A percentile compares a stretch with the other conserved stretches of the same genome.
Evolutionary conservation across 2,329 filamentous ascomycete genomes (phyloP).

Genomic region (Pestalotiopsis sp.): DNA sequence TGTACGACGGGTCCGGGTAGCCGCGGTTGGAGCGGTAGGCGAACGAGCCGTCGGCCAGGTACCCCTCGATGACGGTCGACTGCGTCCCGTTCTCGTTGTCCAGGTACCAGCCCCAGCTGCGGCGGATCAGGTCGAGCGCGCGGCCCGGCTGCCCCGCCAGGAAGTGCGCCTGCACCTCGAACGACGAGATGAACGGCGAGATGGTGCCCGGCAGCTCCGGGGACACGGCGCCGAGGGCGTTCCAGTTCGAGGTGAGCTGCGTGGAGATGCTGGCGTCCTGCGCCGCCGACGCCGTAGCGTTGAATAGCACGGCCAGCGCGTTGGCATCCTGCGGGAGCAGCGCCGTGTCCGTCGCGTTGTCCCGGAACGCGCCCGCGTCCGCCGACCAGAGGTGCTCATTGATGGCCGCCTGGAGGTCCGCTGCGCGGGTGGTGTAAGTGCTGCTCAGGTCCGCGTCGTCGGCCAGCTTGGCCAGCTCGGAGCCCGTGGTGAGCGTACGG

Average conservation of each 20-base stretch:
- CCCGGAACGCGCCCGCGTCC: constrained; percentile 50
- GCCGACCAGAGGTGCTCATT: constrained; percentile 52
- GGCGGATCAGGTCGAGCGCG: constrained; percentile 58
- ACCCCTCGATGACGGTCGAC: constrained; percentile 64
- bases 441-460: constrained; percentile 42
- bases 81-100: constrained; percentile 59
- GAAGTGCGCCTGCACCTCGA: constrained; percentile 63
- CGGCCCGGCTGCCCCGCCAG: constrained; percentile 47
- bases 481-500: constrained; percentile 55
- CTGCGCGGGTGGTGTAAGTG: constrained; percentile 42
- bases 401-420: constrained; percentile 45
- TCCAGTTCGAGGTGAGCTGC: constrained; percentile 55
- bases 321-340: constrained; percentile 65
- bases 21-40: constrained; percentile 57
- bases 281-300: constrained; percentile 35
- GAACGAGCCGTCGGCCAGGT: constrained; percentile 57
- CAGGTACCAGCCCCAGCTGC: constrained; percentile 64
- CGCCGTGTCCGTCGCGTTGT: constrained; percentile 39
- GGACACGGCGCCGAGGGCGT: constrained; percentile 53
- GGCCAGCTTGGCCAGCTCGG: constrained; percentile 51
- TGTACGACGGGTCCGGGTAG: constrained; percentile 52
- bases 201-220: constrained; percentile 62
- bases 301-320: constrained; percentile 55
- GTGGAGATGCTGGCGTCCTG: constrained; percentile 44
- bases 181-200: constrained; percentile 59